phyloP scores from a whole-genome alignment of 2,329 filamentous ascomycete genomes.

The Colletotrichum scovillei region DNA sequence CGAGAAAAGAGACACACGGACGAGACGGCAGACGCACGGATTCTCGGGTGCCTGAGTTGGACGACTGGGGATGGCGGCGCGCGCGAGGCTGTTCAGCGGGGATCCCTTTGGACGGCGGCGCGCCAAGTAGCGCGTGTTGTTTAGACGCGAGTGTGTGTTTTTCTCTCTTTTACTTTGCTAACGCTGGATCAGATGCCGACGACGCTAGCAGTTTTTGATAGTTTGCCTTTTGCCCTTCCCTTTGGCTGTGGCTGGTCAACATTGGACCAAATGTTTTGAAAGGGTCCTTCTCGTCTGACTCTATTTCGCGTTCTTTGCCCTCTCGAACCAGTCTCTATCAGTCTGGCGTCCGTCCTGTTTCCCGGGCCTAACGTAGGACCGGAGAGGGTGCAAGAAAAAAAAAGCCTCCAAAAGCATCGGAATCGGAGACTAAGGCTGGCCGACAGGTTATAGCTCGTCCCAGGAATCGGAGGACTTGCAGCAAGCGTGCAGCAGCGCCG shows the following conservation, averaged over 20 bases:
- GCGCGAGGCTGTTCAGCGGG: not conserved
- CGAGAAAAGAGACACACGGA: slow-evolving; percentile 18
- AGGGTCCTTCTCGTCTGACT: not conserved
- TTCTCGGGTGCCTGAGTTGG: not conserved
- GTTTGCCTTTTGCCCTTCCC: not conserved
- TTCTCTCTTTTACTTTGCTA: not conserved
- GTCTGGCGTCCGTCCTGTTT: not conserved
- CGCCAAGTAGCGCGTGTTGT: not conserved
- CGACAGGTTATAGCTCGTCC: not conserved
- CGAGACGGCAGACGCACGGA: slow-evolving; percentile 3
- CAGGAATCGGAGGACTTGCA: not conserved
- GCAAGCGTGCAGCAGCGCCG: not conserved
- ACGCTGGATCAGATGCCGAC: not conserved
- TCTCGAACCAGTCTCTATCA: not conserved
- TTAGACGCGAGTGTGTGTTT: not conserved
- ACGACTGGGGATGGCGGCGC: not conserved
- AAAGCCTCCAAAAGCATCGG: not conserved
- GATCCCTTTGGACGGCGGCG: not conserved
- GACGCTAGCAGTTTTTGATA: not conserved
- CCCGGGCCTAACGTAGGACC: not conserved
- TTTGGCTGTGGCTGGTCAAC: not conserved
- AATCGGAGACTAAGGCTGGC: not conserved
- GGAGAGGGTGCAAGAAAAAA: too few relatives aligned
- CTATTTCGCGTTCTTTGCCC: too few relatives aligned
- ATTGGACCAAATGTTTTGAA: not conserved